Evolutionary conservation across 306 rosid species (phyloP), one percentile per base, ranked within the genome.

Genomic region (Cucumis hystrix): DNA sequence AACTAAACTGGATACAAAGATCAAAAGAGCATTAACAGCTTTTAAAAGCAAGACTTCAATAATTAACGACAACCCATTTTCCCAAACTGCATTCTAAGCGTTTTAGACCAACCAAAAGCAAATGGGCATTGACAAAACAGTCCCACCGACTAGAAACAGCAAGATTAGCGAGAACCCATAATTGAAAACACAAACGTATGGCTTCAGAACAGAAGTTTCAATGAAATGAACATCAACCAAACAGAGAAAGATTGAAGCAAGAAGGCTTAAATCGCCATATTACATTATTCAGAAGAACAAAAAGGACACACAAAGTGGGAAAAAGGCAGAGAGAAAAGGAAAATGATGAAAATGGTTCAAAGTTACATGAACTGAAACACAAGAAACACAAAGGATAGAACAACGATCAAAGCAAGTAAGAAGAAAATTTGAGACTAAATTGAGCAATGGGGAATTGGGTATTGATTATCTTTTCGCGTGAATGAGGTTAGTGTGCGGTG

Each of bases 111-210:
- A 72, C 15, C 59, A 75, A 45, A 71, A 80, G 86, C 79, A 78
- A 85, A 84, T 83, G 86, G 74, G 84, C 87, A 82, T 83, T 59
- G 62, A 87, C 78, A 72, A 49, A 71, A 72, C 57, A 51, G 61
- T 76, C 80, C 40, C 77, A 74, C 55, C 18, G 33, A n/a, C n/a
- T 30, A 67, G 11, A 52, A 47, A 25, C 63, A 47, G 82, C 62
- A 69, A 87, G 82, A 67, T 83, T 87, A 94, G 87, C 95, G 97
- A 89, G 84, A 88, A 81, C 81, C 88, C 96, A 88, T 86, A 57
- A 84, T 10, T 70, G 80, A 84, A 83, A 83, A 75, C 81, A 74
- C 56, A 62, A 33, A 37, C 74, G 78, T 74, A 75, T 76, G 43
- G 83, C 64, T 71, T 89, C 84, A 91, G 63, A 91, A 82, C 79